Percentiles rank a stretch among this genome's conserved stretches.
These are phyloP conservation scores for Colletotrichum falcatum DNA, from an alignment of 2,329 filamentous ascomycete genomes.

Conservation along the genomic window DNA sequence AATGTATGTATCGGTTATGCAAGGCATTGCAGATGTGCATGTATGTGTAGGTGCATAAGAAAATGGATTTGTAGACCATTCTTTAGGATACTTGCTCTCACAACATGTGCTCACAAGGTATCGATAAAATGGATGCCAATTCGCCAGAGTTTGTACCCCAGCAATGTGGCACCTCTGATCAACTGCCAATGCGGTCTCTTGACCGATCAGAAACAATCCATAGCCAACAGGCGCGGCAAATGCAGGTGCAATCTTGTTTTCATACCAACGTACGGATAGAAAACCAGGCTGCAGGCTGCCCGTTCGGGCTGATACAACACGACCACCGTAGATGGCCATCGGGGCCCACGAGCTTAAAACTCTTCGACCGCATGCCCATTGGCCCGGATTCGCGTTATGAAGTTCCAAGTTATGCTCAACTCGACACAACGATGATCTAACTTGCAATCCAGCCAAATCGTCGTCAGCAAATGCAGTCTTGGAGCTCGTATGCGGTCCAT, in stretches of 20 bases:
- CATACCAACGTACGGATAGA: background rate
- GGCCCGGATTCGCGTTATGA: background rate
- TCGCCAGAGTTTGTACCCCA: background rate
- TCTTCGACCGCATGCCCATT: background rate
- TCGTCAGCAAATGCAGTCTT: background rate
- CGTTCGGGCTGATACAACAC: background rate
- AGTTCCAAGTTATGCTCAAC: background rate
- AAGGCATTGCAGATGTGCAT: background rate
- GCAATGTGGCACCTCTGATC: no score
- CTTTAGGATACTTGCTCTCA: background rate
- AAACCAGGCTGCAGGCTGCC: no score
- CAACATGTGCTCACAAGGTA: background rate
- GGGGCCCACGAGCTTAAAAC: slow-evolving; percentile 15
- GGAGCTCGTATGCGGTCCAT: background rate
- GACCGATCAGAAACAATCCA: background rate
- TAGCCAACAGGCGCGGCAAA: background rate
- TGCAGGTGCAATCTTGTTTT: background rate
- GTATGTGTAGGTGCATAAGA: background rate
- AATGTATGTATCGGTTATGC: background rate
- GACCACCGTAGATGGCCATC: background rate
- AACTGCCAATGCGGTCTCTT: background rate
- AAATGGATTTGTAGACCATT: background rate
- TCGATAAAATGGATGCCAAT: background rate
- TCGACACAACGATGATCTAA: slow-evolving; percentile 21
- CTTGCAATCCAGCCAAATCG: background rate